phyloP scores from a whole-genome alignment of 768 basidiomycete species.

The Myochromella boudieri region DNA sequence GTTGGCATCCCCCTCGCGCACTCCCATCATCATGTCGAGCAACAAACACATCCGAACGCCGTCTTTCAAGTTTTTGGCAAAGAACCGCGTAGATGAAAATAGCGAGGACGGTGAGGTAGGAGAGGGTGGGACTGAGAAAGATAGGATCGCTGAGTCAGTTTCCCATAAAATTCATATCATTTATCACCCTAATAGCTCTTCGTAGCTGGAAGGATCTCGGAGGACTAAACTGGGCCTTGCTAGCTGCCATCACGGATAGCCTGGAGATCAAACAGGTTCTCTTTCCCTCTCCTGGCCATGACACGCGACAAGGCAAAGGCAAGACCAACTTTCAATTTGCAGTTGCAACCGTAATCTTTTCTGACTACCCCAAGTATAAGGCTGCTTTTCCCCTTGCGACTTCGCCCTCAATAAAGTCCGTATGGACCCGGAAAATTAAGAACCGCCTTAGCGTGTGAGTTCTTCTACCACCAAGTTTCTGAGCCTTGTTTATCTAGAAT shows the following conservation, averaged over 20 bases:
- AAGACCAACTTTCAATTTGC: conserved; percentile 15
- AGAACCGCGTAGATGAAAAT: no score
- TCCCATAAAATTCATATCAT: no score
- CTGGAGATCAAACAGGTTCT: conserved; percentile 16
- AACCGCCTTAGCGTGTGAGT: not conserved
- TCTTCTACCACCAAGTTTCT: not conserved
- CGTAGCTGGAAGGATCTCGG: conserved; percentile 8
- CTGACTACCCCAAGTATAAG: conserved; percentile 12
- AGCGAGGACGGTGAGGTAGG: no score
- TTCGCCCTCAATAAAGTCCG: not conserved
- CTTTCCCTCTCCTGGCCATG: conserved; percentile 16
- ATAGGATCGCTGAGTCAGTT: no score
- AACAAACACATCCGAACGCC: no score
- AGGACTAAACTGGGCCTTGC: not conserved
- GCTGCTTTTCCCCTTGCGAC: not conserved
- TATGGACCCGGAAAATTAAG: conserved; percentile 4
- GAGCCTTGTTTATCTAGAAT: not conserved
- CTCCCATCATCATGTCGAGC: no score
- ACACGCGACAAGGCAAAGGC: conserved; percentile 11
- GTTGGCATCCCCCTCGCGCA: no score
- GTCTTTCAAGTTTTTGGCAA: no score
- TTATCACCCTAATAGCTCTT: no score
- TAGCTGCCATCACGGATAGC: not conserved
- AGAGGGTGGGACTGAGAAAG: no score
- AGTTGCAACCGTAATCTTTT: conserved; percentile 11